Base-by-base conservation (phyloP, 2,329 filamentous ascomycete genomes). In the Metarhizium humberi region DNA sequence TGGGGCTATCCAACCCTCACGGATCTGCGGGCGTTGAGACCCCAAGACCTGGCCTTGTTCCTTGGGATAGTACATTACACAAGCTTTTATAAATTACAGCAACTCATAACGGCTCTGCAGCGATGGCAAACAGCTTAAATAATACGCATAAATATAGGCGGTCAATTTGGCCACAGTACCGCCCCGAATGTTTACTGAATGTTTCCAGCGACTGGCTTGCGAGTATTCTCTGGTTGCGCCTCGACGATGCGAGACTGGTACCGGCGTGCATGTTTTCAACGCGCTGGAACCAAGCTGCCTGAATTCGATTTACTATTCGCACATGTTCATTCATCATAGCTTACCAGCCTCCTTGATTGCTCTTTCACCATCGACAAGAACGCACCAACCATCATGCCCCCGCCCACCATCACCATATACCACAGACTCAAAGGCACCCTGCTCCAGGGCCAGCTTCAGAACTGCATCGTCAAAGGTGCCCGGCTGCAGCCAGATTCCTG, bases 401-500 rank as follows among this genome's bases (percentile, higher is more conserved):
- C 71, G 66, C 30, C 85, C 84, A 32, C 85, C 83, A 42, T 85
- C 75, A 6, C 78, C 84, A 58, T 77, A 82, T 46, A 89, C 86
- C 40, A 90, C 86, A 42, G 84, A 83, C 61, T 84, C 75, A 64
- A 94, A 96, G 18, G 72, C 73, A 6, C 71, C 74, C 60, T 87
- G 74, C 57, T 66, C 70, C 25, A 78, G 75, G 3, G 89, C 90
- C 69, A 81, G 91, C 45, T 79, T 74, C 59, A 96, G 67, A 25
- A 90, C 87, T 56, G 84, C 82, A 52, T 88, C 82, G 67, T 96
- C 85, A 67, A 88, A 97, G 16, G 84, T 92, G 1, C 92, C 94
- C 0, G 94, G 94, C 73, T 97, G 94, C 61, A 97, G 74, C 88
- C 90, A 96, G 5, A 96, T 85, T 30, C 88, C 80, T 18, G 82